These are phyloP conservation scores for Closterium sp. DNA, from an alignment of 139 green algal species.

Conservation along the genomic window DNA sequence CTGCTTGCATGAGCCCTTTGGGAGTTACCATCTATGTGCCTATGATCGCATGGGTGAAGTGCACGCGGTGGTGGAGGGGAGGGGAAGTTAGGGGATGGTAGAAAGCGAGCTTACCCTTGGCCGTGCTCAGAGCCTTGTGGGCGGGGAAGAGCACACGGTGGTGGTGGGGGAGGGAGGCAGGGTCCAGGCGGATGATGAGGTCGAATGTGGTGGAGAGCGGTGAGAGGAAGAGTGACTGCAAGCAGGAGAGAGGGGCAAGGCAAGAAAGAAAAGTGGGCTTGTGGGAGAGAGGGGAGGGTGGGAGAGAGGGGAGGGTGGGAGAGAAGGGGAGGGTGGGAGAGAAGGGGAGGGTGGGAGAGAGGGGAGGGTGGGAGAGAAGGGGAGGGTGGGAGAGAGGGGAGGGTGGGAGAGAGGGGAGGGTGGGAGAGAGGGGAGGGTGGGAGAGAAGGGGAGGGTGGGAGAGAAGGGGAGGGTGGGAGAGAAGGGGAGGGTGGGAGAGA, in stretches of 20 bases:
- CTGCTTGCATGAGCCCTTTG: too few relatives aligned
- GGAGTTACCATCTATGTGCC: too few relatives aligned
- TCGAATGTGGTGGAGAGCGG: neutral
- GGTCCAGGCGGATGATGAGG: neutral
- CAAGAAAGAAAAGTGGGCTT: neutral
- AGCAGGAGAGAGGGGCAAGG: neutral
- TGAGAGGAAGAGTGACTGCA: neutral
- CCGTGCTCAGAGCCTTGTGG: neutral
- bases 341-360: too few relatives aligned
- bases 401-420: too few relatives aligned
- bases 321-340: neutral
- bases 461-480: too few relatives aligned
- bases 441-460: too few relatives aligned
- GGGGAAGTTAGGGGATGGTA: neutral
- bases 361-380: too few relatives aligned
- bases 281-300: neutral
- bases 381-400: too few relatives aligned
- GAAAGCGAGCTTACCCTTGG: neutral
- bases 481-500: too few relatives aligned
- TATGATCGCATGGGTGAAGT: too few relatives aligned
- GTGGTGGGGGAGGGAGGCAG: neutral
- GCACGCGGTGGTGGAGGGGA: too few relatives aligned
- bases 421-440: too few relatives aligned
- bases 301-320: neutral
- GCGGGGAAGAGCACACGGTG: neutral